Conservation (phyloP, 1,284 basidiomycete genomes). For the Ceratobasidium sp. region DNA sequence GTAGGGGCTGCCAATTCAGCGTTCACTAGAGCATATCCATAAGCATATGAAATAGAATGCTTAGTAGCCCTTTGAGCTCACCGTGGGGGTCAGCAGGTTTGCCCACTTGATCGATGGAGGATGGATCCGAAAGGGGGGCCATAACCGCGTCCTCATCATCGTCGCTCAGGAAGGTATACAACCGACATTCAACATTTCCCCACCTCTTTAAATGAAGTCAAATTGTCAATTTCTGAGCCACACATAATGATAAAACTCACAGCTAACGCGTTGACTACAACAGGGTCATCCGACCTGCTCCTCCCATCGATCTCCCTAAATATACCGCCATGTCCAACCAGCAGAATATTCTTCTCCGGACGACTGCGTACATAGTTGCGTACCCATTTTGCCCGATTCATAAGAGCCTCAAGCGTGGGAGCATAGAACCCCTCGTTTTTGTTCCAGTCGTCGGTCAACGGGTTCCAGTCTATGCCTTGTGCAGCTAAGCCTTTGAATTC, state of each 20-base stretch:
- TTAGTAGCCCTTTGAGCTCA: not conserved
- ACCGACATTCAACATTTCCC: slow-evolving; percentile 36
- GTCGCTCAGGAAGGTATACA: slow-evolving; percentile 31
- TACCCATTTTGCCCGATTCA: slow-evolving; percentile 42
- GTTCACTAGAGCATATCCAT: not conserved
- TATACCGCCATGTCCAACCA: slow-evolving; percentile 38
- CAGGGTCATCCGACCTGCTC: slow-evolving; percentile 36
- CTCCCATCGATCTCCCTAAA: slow-evolving; percentile 36
- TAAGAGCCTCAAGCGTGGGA: slow-evolving; percentile 12
- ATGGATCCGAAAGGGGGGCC: not conserved
- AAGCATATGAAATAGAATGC: not conserved
- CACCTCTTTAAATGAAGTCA: slow-evolving; percentile 13
- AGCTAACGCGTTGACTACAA: slow-evolving; percentile 6
- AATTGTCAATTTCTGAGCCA: not conserved
- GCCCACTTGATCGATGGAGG: not conserved
- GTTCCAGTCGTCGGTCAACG: slow-evolving; percentile 39
- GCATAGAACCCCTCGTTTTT: slow-evolving; percentile 39
- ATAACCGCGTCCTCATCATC: slow-evolving; percentile 38
- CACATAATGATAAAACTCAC: not conserved
- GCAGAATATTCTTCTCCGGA: slow-evolving; percentile 22
- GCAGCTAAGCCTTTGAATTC: slow-evolving; percentile 25
- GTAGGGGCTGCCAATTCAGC: not conserved
- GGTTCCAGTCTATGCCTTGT: slow-evolving; percentile 27
- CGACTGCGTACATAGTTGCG: slow-evolving; percentile 18
- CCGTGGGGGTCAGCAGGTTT: slow-evolving; percentile 36